A percentile compares a stretch with the other conserved stretches of the same genome.
Conservation (phyloP, 768 basidiomycete species). For the Pisolithus marmoratus region DNA sequence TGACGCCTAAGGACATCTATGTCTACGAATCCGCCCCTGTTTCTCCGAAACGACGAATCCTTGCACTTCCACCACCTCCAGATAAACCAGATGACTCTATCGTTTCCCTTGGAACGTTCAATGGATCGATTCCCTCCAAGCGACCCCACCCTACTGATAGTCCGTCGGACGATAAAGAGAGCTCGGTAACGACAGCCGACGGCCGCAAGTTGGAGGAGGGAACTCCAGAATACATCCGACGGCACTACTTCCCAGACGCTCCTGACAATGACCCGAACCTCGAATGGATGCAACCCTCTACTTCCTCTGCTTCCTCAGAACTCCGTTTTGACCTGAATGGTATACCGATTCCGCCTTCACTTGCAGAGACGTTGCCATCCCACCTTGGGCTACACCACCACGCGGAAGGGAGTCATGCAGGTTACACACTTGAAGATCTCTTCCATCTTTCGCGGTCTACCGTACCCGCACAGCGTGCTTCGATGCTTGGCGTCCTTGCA, state of each 20-base stretch:
- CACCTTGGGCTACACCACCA: constrained; percentile 91
- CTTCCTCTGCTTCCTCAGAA: constrained; percentile 20
- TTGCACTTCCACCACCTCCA: constrained; percentile 49
- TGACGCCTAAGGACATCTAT: constrained; percentile 68
- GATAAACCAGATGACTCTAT: constrained; percentile 20
- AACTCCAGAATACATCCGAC: constrained; percentile 78
- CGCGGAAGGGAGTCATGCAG: constrained; percentile 68
- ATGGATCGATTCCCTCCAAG: constrained; percentile 11
- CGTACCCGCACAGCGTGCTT: constrained; percentile 45
- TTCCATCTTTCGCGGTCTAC: constrained; percentile 76
- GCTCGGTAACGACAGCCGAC: not conserved
- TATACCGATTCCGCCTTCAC: constrained; percentile 49
- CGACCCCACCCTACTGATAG: constrained; percentile 2
- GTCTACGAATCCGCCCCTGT: constrained; percentile 80
- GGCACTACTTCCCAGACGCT: constrained; percentile 73
- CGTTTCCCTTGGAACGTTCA: constrained; percentile 15
- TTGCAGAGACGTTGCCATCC: constrained; percentile 61
- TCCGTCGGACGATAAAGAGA: not conserved
- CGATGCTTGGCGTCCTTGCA: constrained; percentile 52
- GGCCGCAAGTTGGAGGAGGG: constrained; percentile 48
- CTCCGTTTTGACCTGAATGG: constrained; percentile 77
- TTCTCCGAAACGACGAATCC: constrained; percentile 54
- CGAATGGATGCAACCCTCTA: constrained; percentile 61
- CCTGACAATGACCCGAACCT: constrained; percentile 66
- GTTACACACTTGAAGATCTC: constrained; percentile 85